A percentile compares a stretch with the other conserved stretches of the same genome.
These are phyloP conservation scores for Naematelia aurantialba DNA, from an alignment of 768 basidiomycete species.

Conservation along the genomic window DNA sequence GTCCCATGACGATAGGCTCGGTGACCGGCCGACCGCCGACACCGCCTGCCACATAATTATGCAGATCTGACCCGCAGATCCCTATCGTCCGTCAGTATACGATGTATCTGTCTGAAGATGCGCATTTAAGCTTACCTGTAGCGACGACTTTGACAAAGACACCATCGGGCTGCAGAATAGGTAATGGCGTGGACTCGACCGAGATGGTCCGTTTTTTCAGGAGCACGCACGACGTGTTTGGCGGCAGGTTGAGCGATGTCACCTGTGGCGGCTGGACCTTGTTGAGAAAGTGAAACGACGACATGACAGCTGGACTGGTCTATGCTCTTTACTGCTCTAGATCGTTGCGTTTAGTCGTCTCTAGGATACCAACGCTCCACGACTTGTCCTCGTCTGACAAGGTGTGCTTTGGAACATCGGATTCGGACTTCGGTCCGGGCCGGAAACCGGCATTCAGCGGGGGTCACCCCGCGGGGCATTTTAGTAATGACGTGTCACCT, in stretches of 20 bases:
- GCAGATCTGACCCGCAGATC: conserved; percentile 43
- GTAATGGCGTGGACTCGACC: conserved; percentile 31
- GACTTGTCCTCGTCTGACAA: no score
- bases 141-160: conserved; percentile 43
- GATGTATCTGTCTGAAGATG: neutral
- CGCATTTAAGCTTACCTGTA: conserved; percentile 26
- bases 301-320: no score
- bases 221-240: conserved; percentile 32
- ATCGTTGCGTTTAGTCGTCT: no score
- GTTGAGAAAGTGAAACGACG: conserved; percentile 36
- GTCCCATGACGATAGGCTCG: conserved; percentile 40
- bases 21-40: conserved; percentile 42
- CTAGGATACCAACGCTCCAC: no score
- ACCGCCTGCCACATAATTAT: conserved; percentile 37
- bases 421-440: neutral
- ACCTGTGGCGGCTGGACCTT: conserved; percentile 37
- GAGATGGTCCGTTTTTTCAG: conserved; percentile 32
- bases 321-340: no score
- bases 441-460: neutral
- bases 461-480: no score
- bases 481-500: neutral
- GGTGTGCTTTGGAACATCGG: no score
- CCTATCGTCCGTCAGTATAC: conserved; percentile 19
- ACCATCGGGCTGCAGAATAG: conserved; percentile 40
- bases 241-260: conserved; percentile 26